Evolutionary conservation across 2,329 filamentous ascomycete genomes (phyloP), one percentile per base, ranked within the genome.

Genomic region (Clonostachys rhizophaga): DNA sequence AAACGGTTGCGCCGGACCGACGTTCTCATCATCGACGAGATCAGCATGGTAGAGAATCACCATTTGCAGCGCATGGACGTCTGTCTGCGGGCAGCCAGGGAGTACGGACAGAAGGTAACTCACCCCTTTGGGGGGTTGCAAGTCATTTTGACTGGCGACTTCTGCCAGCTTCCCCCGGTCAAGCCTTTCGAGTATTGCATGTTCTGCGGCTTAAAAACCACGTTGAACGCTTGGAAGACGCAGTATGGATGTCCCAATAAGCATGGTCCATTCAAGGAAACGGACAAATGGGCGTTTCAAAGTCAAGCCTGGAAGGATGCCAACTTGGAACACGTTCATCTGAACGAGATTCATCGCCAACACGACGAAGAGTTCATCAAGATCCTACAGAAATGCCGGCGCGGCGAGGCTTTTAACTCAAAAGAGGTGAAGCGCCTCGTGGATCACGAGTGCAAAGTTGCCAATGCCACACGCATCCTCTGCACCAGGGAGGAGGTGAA

Each of bases 11-110:
- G 17, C 0, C 34, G 58, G 0, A 79, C 75, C 0, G 68, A 84
- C 44, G 74, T 83, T 1, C 66, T 86, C 2, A 71, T 86, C 20
- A 79, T 86, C 14, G 82, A 86, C 53, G 83, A 86, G 59, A 78
- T 87, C 48, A 81, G 75, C 51, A 86, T 86, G 83, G 69, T 85
- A 0, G 78, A 82, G 44, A 79, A 74, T 73, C 48, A 54, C 35
- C 50, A 59, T 20, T 17, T 62, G 1, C 41, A 59, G 30, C 57
- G 53, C 16, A 53, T 61, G 12, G 55, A 58, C 10, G 6, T 16
- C 8, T 47, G 49, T 30, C 47, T 62, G 64, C 76, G 77, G 49
- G 50, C 45, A 2, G 40, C 47, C 2, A 42, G 40, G 16, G 44
- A 34, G 5, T 17, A 39, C 13, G 36, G 37, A 17, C 42, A 45